phyloP scores from a whole-genome alignment of 164 flowering plant species.

The Dillenia turbinata region DNA sequence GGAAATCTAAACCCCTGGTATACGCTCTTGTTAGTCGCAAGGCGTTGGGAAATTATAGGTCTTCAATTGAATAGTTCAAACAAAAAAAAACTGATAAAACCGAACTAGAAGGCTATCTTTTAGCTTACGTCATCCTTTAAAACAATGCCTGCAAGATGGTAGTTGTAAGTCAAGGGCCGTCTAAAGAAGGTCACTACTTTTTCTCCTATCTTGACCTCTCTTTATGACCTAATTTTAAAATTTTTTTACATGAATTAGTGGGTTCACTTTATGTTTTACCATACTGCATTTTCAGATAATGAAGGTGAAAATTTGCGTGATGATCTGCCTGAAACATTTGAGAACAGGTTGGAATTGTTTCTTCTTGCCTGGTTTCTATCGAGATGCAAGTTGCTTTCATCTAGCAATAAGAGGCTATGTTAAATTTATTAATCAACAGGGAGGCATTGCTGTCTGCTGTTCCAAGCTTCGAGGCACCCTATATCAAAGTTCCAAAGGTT shows the following conservation, averaged over 20 bases:
- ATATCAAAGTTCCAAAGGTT: constrained; percentile 83
- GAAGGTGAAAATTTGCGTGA: constrained; percentile 59
- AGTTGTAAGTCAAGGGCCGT: not conserved
- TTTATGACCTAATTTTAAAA: not conserved
- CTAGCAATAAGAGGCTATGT: not conserved
- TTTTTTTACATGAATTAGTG: no score
- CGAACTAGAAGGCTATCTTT: no score
- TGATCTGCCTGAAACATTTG: constrained; percentile 68
- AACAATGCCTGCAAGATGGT: no score
- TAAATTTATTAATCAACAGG: constrained; percentile 24
- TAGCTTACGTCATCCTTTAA: no score
- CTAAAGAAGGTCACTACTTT: not conserved
- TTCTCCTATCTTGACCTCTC: not conserved
- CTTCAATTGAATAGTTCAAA: no score
- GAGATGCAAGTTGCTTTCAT: not conserved
- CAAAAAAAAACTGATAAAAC: no score
- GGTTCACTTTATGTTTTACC: not conserved
- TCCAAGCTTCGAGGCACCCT: constrained; percentile 77
- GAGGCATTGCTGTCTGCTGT: constrained; percentile 62
- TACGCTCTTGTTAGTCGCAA: not conserved
- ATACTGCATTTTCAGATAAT: constrained; percentile 37
- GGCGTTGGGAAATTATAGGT: not conserved
- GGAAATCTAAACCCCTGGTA: no score
- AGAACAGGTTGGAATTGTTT: constrained; percentile 49
- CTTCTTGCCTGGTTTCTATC: not conserved